Conservation (phyloP, 2,329 filamentous ascomycete species). For the Didymella arachidicola region DNA sequence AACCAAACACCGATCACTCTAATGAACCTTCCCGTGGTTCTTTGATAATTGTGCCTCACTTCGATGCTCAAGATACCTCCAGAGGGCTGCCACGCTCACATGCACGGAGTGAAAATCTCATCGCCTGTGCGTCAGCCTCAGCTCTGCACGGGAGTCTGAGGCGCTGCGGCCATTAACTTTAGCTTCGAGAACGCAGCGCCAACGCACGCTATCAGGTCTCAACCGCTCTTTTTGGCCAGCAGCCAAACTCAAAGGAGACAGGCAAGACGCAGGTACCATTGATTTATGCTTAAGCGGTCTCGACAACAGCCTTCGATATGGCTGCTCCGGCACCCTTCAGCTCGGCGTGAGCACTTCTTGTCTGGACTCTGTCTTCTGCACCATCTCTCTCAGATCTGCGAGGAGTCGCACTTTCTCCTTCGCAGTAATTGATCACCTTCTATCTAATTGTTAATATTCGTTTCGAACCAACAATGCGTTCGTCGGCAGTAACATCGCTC, state of each 20-base stretch:
- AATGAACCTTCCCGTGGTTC: not conserved
- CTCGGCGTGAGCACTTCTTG: slow-evolving; percentile 10
- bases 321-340: slow-evolving; percentile 4
- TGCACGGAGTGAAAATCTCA: not conserved
- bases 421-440: not conserved
- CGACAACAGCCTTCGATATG: slow-evolving; percentile 16
- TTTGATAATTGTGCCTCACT: no score
- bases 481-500: slow-evolving; percentile 13
- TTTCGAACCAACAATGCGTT: slow-evolving; percentile 6
- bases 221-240: slow-evolving; percentile 14
- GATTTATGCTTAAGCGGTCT: slow-evolving; percentile 18
- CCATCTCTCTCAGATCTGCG: not conserved
- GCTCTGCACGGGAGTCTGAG: slow-evolving; percentile 7
- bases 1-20: slow-evolving; percentile 9
- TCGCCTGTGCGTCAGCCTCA: slow-evolving; percentile 13
- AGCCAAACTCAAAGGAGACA: slow-evolving; percentile 11
- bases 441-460: slow-evolving; percentile 1
- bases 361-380: not conserved
- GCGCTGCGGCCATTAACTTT: slow-evolving; percentile 17
- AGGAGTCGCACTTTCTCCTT: not conserved
- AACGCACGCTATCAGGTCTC: slow-evolving; percentile 17
- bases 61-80: not conserved
- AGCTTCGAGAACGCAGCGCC: slow-evolving; percentile 17
- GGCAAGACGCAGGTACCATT: slow-evolving; percentile 20
- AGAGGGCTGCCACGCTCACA: not conserved